Percentiles rank a stretch among this genome's conserved stretches.
Evolutionary conservation across 225 moss, liverwort and hornwort species (phyloP).

Genomic region (Bryoerythrophyllum caledonicum): DNA sequence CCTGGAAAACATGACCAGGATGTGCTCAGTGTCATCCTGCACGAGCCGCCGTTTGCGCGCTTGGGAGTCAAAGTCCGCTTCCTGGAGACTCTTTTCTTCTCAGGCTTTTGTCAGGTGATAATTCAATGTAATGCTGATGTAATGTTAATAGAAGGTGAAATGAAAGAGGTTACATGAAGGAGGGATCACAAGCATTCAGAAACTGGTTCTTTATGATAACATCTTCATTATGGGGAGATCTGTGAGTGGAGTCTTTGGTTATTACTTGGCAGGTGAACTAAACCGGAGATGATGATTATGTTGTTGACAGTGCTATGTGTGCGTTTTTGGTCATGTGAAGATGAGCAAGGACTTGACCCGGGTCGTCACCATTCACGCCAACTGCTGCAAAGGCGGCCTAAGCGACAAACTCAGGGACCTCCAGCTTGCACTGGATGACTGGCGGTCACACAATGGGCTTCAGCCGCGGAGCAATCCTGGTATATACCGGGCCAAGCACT

Average conservation of each 20-base stretch:
- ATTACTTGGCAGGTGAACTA: no score
- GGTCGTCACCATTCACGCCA: constrained; percentile 49
- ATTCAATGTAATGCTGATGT: no score
- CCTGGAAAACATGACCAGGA: constrained; percentile 85
- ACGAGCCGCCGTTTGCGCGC: constrained; percentile 41
- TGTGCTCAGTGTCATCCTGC: constrained; percentile 75
- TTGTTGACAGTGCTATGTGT: background rate
- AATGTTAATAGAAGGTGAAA: no score
- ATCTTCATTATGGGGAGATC: no score
- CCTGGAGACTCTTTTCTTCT: constrained; percentile 74
- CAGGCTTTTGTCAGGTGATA: constrained; percentile 85
- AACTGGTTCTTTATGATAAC: no score
- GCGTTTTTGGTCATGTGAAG: constrained; percentile 16
- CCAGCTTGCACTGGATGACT: constrained; percentile 41
- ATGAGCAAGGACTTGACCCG: constrained; percentile 39
- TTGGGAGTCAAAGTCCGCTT: constrained; percentile 69
- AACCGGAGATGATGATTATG: no score
- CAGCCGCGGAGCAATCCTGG: background rate
- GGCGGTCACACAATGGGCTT: constrained; percentile 16
- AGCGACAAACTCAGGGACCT: constrained; percentile 40
- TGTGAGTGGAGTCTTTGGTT: no score
- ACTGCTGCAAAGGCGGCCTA: constrained; percentile 49
- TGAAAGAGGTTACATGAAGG: no score
- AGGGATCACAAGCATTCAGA: no score
- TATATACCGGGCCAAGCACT: background rate